Evolutionary conservation across 2,329 filamentous ascomycete species (phyloP).

Genomic region (Aureobasidium sp.): DNA sequence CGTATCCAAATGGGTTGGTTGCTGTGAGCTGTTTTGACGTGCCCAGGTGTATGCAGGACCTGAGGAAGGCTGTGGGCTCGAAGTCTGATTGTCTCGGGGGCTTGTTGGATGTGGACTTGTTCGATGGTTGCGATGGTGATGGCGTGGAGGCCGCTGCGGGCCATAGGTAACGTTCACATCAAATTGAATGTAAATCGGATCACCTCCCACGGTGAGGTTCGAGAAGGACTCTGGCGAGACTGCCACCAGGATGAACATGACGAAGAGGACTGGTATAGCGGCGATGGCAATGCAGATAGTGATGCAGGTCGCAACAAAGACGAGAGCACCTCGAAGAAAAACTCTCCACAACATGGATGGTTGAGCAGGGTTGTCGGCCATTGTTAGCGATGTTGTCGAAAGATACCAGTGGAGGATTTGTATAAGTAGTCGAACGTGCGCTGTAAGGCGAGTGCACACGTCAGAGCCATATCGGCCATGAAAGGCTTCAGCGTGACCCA

Average conservation of each 20-base stretch:
- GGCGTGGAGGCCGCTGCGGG: neutral
- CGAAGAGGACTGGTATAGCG: neutral
- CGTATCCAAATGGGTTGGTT: neutral
- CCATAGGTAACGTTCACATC: neutral
- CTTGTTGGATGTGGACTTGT: neutral
- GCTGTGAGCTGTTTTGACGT: neutral
- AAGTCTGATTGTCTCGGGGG: neutral
- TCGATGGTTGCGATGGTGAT: neutral
- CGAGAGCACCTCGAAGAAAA: neutral
- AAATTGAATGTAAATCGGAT: neutral
- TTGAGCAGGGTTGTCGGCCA: neutral
- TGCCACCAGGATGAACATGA: constrained; percentile 1
- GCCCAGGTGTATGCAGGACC: neutral
- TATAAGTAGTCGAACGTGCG: neutral
- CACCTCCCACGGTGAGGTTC: neutral
- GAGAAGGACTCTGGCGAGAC: neutral
- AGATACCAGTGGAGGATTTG: neutral
- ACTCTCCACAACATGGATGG: neutral
- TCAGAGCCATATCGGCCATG: neutral
- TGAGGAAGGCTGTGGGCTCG: neutral
- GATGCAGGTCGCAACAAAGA: neutral
- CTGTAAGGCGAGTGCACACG: neutral
- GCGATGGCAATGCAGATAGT: neutral
- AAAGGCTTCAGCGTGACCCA: neutral
- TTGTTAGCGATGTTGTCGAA: neutral